These are phyloP conservation scores for Ophiosphaerella narmari DNA, from an alignment of 2,329 filamentous ascomycete species.

Conservation along the genomic window DNA sequence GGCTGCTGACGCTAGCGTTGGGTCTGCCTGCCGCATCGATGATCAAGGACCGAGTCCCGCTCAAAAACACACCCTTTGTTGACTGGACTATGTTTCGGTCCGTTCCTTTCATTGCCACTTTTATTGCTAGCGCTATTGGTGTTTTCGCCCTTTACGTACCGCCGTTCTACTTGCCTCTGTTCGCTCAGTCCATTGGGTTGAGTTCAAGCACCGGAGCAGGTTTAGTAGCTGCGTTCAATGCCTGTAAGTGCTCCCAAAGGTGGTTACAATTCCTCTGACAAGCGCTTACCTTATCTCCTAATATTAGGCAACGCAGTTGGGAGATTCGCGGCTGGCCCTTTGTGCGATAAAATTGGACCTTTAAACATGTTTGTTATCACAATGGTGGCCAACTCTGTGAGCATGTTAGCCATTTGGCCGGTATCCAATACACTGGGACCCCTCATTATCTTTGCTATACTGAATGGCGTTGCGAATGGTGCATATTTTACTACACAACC, in stretches of 20 bases:
- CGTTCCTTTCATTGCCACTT: slow-evolving; percentile 26
- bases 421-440: slow-evolving; percentile 30
- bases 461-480: slow-evolving; percentile 39
- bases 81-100: slow-evolving; percentile 31
- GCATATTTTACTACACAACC: slow-evolving; percentile 36
- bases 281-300: not conserved
- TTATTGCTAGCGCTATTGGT: slow-evolving; percentile 29
- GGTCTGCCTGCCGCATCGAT: slow-evolving; percentile 32
- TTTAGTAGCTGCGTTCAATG: slow-evolving; percentile 33
- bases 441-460: slow-evolving; percentile 30
- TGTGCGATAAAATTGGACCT: slow-evolving; percentile 37
- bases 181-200: slow-evolving; percentile 32
- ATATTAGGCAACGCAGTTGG: slow-evolving; percentile 29
- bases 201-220: slow-evolving; percentile 32
- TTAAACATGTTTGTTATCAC: slow-evolving; percentile 39
- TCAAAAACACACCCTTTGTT: slow-evolving; percentile 26
- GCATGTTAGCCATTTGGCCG: slow-evolving; percentile 40
- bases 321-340: slow-evolving; percentile 28
- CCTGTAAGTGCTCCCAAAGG: slow-evolving; percentile 9
- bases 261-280: too few relatives aligned
- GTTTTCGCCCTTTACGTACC: slow-evolving; percentile 38
- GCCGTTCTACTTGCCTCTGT: slow-evolving; percentile 35
- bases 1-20: slow-evolving; percentile 27
- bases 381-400: slow-evolving; percentile 29
- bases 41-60: slow-evolving; percentile 29